Percentiles rank a stretch among this genome's conserved stretches.
These are phyloP conservation scores for Helichrysum umbraculigerum DNA, from an alignment of 129 eudicot genomes.

Conservation along the genomic window DNA sequence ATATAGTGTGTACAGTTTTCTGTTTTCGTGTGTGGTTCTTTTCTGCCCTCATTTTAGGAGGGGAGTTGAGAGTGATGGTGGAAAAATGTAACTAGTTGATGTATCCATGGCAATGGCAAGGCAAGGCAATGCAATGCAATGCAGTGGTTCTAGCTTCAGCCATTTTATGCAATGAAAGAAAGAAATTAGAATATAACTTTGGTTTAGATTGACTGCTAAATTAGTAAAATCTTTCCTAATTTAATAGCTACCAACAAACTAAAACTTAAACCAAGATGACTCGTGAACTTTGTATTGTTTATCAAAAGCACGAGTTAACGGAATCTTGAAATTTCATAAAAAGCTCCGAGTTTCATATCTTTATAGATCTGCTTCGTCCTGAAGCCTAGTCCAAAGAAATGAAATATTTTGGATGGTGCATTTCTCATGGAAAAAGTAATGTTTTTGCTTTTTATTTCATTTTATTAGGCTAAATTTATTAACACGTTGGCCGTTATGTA, in stretches of 20 bases:
- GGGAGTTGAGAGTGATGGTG: slow-evolving; percentile 16
- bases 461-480: no score
- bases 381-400: not conserved
- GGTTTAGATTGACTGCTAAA: not conserved
- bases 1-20: slow-evolving; percentile 40
- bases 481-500: no score
- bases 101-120: slow-evolving; percentile 17
- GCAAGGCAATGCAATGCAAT: slow-evolving; percentile 16
- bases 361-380: not conserved
- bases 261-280: no score
- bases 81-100: slow-evolving; percentile 25
- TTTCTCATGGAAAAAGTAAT: no score
- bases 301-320: slow-evolving; percentile 3
- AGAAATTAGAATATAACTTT: not conserved
- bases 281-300: no score
- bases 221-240: not conserved
- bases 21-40: slow-evolving; percentile 23
- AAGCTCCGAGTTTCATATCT: not conserved
- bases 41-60: slow-evolving; percentile 29
- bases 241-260: no score
- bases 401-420: not conserved
- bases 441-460: no score
- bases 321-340: not conserved
- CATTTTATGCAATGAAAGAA: slow-evolving; percentile 8
- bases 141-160: slow-evolving; percentile 27